Base-by-base conservation (phyloP, 2,329 filamentous ascomycete species). In the Ceratocystis lukuohia region DNA sequence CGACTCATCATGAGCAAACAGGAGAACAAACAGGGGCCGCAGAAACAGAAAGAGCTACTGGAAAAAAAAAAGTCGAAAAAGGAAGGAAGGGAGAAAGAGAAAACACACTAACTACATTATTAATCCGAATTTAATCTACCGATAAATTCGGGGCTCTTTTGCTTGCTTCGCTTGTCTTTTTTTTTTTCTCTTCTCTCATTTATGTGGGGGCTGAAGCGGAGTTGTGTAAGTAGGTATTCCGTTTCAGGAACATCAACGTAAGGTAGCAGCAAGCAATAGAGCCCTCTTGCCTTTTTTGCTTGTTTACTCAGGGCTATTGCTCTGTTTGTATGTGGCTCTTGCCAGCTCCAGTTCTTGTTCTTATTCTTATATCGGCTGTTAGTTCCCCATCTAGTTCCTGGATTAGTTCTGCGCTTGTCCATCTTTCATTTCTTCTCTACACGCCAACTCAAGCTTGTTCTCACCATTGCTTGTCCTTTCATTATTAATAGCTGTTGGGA, bases 341-440 rank as follows among this genome's bases (percentile, higher is more conserved):
- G 37, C n/a, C 17, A 8, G 46, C n/a, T 48, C 46, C 46, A 56
- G 41, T 61, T 28, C 44, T 63, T 62, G 41, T 61, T 28, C 44
- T 66, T 41, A 5, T 66, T 66, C 48, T 67, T 37, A 50, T 66
- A 59, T 59, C 56, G 33, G 17, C 7, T 37, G 30, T 12, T 8
- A 12, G 15, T 17, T 8, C 17, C 56, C 5, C 28, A 12, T 22
- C 30, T n/a, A 2, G 15, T 22, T 59, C 17, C 30, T 22, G 3
- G 45, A 28, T 22, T 53, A 2, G 25, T 12, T 28, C 5, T 53
- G 48, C 25, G 48, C 48, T 10, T 12, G 48, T 41, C 30, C 28
- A 8, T 44, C 30, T 57, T 20, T 41, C n/a, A 22, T 57, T 53
- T 50, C n/a, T 50, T 22, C 30, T 48, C n/a, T 61, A 12, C n/a